These are phyloP conservation scores for Naganishia kalamii DNA, from an alignment of 768 basidiomycete genomes.

Conservation along the genomic window DNA sequence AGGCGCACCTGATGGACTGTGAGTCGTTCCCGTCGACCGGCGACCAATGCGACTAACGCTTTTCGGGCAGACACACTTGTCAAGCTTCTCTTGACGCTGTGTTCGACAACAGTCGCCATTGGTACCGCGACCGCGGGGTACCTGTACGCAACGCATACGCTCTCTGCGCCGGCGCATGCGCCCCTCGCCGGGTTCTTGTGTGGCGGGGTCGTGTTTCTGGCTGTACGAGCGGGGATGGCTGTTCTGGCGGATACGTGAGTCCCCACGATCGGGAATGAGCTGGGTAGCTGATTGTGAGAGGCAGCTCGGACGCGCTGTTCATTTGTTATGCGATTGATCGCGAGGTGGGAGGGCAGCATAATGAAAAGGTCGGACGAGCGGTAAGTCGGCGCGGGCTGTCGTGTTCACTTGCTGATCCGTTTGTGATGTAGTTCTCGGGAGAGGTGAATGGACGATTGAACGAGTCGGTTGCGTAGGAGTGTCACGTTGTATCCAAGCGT, in stretches of 20 bases:
- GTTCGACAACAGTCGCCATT: slow-evolving; percentile 71
- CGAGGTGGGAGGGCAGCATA: slow-evolving; percentile 53
- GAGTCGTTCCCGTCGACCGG: slow-evolving; percentile 21
- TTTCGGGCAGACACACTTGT: slow-evolving; percentile 59
- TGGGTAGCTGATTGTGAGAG: not conserved
- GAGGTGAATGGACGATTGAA: not conserved
- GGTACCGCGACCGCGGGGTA: slow-evolving; percentile 77
- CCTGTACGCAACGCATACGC: slow-evolving; percentile 77
- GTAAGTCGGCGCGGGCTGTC: slow-evolving; percentile 47
- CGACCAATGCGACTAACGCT: not conserved
- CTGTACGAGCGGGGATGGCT: slow-evolving; percentile 75
- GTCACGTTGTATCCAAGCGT: no score
- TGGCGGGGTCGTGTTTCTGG: slow-evolving; percentile 70
- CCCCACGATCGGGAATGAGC: not conserved
- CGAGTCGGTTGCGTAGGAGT: not conserved
- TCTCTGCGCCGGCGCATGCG: slow-evolving; percentile 64
- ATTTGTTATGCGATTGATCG: slow-evolving; percentile 64
- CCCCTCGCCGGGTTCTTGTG: slow-evolving; percentile 69
- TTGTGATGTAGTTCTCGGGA: not conserved
- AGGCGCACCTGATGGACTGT: slow-evolving; percentile 46
- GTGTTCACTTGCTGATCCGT: not conserved
- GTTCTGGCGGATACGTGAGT: slow-evolving; percentile 69
- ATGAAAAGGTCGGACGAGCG: slow-evolving; percentile 55
- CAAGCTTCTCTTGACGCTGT: slow-evolving; percentile 56
- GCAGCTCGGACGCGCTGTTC: slow-evolving; percentile 60